Conservation (phyloP, 805 yeast species). For the Wickerhamiella kazuoi region DNA sequence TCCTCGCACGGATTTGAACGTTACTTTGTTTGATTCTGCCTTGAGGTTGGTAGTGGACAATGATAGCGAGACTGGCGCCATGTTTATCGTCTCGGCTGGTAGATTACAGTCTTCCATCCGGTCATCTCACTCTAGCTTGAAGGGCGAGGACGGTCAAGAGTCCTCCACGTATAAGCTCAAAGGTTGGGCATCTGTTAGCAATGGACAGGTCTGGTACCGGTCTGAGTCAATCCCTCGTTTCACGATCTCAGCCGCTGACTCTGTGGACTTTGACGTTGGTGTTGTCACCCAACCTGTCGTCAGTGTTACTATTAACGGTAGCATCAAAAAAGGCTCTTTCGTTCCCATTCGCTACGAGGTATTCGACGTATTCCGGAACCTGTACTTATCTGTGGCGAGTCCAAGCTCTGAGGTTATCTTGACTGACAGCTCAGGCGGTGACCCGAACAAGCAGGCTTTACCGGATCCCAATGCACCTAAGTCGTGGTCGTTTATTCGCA, state of each 20-base stretch:
- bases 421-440: neutral
- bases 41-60: conserved; percentile 12
- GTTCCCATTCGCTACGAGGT: conserved; percentile 19
- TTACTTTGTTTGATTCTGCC: conserved; percentile 12
- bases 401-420: neutral
- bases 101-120: conserved; percentile 18
- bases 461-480: neutral
- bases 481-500: conserved; percentile 5
- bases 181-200: conserved; percentile 7
- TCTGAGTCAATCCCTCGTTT: conserved; percentile 14
- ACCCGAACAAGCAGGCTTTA: neutral
- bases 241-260: conserved; percentile 16
- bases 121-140: conserved; percentile 15
- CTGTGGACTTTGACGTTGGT: conserved; percentile 10
- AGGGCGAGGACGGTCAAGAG: neutral
- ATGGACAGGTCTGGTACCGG: conserved; percentile 17
- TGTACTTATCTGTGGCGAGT: neutral
- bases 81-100: conserved; percentile 21
- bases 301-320: conserved; percentile 14
- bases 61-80: conserved; percentile 8
- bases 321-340: conserved; percentile 15
- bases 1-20: conserved; percentile 10
- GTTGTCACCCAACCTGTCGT: conserved; percentile 18
- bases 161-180: conserved; percentile 6
- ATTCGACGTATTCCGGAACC: conserved; percentile 18